Conservation (phyloP, 1,284 basidiomycete species). For the Fomitiporia mediterranea region DNA sequence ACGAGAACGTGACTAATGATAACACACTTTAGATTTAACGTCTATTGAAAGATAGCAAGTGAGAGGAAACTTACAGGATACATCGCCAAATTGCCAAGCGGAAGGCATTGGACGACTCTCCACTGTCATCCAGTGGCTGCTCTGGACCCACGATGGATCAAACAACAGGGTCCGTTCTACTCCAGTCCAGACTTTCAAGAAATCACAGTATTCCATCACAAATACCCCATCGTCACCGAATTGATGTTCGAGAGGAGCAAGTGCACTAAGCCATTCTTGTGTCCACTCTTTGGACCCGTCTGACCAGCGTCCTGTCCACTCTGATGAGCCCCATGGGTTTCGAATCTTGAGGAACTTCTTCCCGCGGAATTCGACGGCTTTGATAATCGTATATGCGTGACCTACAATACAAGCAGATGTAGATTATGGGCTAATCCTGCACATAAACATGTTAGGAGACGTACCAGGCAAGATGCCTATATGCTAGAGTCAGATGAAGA, state of each 20-base stretch:
- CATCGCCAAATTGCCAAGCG: conserved; percentile 45
- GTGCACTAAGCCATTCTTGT: conserved; percentile 38
- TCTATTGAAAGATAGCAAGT: background rate
- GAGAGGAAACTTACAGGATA: conserved; percentile 37
- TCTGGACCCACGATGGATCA: conserved; percentile 44
- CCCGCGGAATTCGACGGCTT: conserved; percentile 43
- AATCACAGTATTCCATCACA: conserved; percentile 54
- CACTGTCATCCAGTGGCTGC: conserved; percentile 44
- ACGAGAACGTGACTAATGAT: conserved; percentile 39
- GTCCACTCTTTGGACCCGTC: conserved; percentile 53
- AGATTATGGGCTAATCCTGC: background rate
- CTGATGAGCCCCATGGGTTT: conserved; percentile 49
- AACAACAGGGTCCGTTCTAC: conserved; percentile 46
- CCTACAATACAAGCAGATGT: conserved; percentile 12
- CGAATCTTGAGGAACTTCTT: conserved; percentile 48
- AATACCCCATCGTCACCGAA: conserved; percentile 52
- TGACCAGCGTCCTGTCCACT: conserved; percentile 50
- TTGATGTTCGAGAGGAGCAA: conserved; percentile 35
- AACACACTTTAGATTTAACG: background rate
- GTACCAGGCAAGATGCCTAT: conserved; percentile 25
- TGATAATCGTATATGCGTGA: conserved; percentile 50
- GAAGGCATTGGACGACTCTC: conserved; percentile 33
- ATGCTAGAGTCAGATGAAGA: too few species aligned
- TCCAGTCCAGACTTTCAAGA: conserved; percentile 40
- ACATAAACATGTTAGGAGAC: background rate